A percentile compares a stretch with the other conserved stretches of the same genome.
These are phyloP conservation scores for Pseudogymnoascus sp. DNA, from an alignment of 2,329 filamentous ascomycete species.

Conservation along the genomic window DNA sequence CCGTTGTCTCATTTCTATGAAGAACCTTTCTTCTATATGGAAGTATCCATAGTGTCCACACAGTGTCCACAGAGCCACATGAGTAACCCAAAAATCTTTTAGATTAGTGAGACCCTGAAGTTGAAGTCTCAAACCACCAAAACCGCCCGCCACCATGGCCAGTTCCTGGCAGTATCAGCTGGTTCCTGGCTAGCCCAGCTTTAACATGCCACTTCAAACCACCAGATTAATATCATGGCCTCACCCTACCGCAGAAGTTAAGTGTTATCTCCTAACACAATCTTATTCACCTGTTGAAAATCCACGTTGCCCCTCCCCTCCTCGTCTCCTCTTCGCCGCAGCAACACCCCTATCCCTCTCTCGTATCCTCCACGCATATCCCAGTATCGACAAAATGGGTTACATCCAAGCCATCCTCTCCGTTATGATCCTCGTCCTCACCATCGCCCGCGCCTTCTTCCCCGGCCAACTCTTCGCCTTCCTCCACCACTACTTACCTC, in stretches of 20 bases:
- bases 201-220: background rate
- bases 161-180: background rate
- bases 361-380: no score
- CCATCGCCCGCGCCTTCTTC: background rate
- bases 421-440: background rate
- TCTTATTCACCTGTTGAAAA: background rate
- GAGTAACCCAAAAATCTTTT: background rate
- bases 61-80: background rate
- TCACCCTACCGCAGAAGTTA: background rate
- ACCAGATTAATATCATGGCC: background rate
- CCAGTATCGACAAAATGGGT: background rate
- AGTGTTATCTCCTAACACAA: background rate
- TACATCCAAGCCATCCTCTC: background rate
- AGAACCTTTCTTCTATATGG: background rate
- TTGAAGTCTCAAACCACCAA: background rate
- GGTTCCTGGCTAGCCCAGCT: background rate
- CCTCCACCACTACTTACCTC: background rate
- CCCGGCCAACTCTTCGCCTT: background rate
- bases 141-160: background rate
- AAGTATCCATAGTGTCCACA: background rate
- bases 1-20: no score
- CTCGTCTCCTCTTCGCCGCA: background rate
- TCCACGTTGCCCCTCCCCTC: background rate
- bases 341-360: background rate
- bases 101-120: background rate